Evolutionary conservation across 768 basidiomycete species (phyloP).

Genomic region (Lactifluus piperatus): DNA sequence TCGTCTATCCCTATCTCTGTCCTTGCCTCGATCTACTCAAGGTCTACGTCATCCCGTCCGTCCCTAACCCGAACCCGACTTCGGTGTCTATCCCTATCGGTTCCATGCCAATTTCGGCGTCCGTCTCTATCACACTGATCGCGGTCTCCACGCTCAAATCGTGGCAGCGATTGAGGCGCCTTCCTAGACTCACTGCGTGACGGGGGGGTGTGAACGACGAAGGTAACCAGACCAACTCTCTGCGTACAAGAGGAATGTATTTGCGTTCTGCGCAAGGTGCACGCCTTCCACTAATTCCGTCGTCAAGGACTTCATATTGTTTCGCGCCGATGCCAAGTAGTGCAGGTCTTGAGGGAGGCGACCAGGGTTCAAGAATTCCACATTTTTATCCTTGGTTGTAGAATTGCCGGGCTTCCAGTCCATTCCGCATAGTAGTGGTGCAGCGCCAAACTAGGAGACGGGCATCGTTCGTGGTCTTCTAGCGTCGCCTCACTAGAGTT

Average conservation of each 20-base stretch:
- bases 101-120: neutral
- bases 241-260: conserved; percentile 78
- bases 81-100: too few species aligned
- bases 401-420: conserved; percentile 85
- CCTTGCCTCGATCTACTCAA: too few species aligned
- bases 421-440: conserved; percentile 92
- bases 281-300: conserved; percentile 47
- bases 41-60: neutral
- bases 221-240: conserved; percentile 34
- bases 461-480: conserved; percentile 89
- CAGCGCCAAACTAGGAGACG: conserved; percentile 87
- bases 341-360: conserved; percentile 76
- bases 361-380: conserved; percentile 65
- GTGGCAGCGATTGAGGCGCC: neutral
- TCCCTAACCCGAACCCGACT: conserved; percentile 3
- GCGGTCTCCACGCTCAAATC: conserved; percentile 3
- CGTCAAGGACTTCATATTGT: conserved; percentile 63
- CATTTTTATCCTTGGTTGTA: conserved; percentile 44
- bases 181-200: conserved; percentile 7
- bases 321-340: conserved; percentile 93
- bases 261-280: conserved; percentile 51
- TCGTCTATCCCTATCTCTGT: conserved; percentile 1
- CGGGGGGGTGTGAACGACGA: neutral
- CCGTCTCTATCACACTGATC: neutral
- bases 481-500: conserved; percentile 68